A percentile compares a stretch with the other conserved stretches of the same genome.
These are phyloP conservation scores for Zasmidium angulare DNA, from an alignment of 2,329 filamentous ascomycete species.

Conservation along the genomic window DNA sequence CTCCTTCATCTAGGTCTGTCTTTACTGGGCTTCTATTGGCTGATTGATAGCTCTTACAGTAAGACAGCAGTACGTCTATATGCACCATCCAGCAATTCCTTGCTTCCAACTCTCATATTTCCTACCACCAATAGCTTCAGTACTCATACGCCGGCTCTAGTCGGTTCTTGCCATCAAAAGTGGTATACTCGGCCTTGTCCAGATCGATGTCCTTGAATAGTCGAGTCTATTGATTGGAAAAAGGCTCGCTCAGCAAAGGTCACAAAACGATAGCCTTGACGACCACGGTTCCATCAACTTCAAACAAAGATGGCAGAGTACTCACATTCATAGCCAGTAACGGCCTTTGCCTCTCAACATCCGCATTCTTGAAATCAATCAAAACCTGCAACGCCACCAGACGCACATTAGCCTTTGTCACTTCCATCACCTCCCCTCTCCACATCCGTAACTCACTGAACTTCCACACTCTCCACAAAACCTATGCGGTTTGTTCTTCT, in stretches of 20 bases:
- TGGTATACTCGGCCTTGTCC: slow-evolving; percentile 7
- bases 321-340: slow-evolving; percentile 21
- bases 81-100: too few species aligned
- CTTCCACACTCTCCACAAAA: slow-evolving; percentile 29
- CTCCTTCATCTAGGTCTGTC: too few species aligned
- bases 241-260: too few species aligned
- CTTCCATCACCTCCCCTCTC: background rate
- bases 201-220: slow-evolving; percentile 23
- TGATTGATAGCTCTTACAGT: too few species aligned
- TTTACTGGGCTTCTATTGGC: too few species aligned
- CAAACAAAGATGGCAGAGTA: too few species aligned
- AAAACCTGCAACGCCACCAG: slow-evolving; percentile 12
- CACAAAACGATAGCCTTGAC: too few species aligned
- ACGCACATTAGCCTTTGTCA: background rate
- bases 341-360: slow-evolving; percentile 6
- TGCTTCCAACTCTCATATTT: too few species aligned
- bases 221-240: slow-evolving; percentile 8
- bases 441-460: slow-evolving; percentile 2
- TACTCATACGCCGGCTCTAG: slow-evolving; percentile 11
- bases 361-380: slow-evolving; percentile 24
- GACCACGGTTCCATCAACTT: too few species aligned
- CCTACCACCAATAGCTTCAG: slow-evolving; percentile 7
- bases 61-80: too few species aligned
- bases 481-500: slow-evolving; percentile 22
- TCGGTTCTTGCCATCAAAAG: slow-evolving; percentile 12